phyloP scores from a whole-genome alignment of 2,329 filamentous ascomycete genomes.

The Aureobasidium sp. region DNA sequence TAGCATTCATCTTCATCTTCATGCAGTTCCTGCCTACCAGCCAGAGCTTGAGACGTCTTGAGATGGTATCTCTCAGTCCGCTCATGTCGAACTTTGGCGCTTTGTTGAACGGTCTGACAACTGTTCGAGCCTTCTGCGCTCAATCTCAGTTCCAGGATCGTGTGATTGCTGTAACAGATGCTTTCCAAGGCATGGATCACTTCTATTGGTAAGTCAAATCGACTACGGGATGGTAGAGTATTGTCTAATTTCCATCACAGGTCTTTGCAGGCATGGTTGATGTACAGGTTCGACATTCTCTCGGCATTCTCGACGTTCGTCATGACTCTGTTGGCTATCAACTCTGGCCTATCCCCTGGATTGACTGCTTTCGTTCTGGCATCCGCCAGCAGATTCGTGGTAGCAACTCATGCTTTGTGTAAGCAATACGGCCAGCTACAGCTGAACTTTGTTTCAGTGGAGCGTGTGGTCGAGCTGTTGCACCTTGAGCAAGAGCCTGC shows the following conservation, averaged over 20 bases:
- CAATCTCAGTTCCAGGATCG: conserved; percentile 70
- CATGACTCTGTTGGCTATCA: conserved; percentile 65
- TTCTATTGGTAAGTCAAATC: conserved; percentile 60
- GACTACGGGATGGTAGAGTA: too few species aligned
- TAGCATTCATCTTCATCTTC: conserved; percentile 65
- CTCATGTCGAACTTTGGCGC: conserved; percentile 90
- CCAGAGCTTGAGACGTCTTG: conserved; percentile 70
- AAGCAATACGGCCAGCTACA: conserved; percentile 75
- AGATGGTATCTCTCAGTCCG: conserved; percentile 82
- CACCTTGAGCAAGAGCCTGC: conserved; percentile 66
- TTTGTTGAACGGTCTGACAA: conserved; percentile 74
- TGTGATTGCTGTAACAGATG: conserved; percentile 73
- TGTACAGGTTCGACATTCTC: conserved; percentile 65
- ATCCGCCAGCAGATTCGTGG: conserved; percentile 59
- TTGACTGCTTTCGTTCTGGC: conserved; percentile 77
- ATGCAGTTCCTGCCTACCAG: conserved; percentile 70
- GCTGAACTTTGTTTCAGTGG: conserved; percentile 86
- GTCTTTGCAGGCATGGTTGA: conserved; percentile 74
- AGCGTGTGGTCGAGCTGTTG: conserved; percentile 74
- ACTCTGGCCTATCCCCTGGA: conserved; percentile 65
- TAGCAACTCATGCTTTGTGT: conserved; percentile 64
- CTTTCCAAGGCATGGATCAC: conserved; percentile 90
- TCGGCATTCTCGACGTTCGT: conserved; percentile 66
- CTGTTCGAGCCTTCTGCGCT: conserved; percentile 73
- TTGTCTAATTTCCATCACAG: neutral